phyloP scores from a whole-genome alignment of 768 basidiomycete species.

The Psilocybe tampanensis region DNA sequence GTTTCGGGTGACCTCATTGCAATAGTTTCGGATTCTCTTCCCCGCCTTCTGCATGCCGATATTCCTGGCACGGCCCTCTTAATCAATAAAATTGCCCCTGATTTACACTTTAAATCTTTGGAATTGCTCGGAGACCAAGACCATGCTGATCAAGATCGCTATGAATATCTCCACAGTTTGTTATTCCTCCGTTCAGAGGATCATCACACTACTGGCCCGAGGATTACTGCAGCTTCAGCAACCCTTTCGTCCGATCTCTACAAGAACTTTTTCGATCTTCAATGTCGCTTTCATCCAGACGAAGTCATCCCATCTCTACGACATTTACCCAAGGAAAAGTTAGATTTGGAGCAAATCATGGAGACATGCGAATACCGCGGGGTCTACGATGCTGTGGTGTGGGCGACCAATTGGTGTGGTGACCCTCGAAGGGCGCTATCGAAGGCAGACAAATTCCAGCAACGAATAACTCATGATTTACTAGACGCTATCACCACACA shows the following conservation, averaged over 20 bases:
- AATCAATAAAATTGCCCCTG: conserved; percentile 68
- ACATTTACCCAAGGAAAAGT: conserved; percentile 47
- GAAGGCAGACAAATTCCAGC: conserved; percentile 64
- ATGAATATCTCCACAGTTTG: conserved; percentile 77
- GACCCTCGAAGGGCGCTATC: conserved; percentile 64
- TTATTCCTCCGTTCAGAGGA: conserved; percentile 54
- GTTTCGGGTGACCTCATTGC: conserved; percentile 58
- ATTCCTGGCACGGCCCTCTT: conserved; percentile 71
- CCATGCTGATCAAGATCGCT: conserved; percentile 50
- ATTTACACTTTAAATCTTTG: conserved; percentile 67
- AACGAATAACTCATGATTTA: conserved; percentile 47
- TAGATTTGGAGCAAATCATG: conserved; percentile 60
- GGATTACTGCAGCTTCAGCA: conserved; percentile 34
- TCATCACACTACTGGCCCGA: conserved; percentile 38
- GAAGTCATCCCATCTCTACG: conserved; percentile 65
- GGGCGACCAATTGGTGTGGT: conserved; percentile 72
- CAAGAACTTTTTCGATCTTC: conserved; percentile 68
- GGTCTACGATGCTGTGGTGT: conserved; percentile 79
- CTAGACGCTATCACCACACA: conserved; percentile 35
- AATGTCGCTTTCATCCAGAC: conserved; percentile 70
- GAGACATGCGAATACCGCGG: conserved; percentile 66
- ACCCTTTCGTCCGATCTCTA: conserved; percentile 54
- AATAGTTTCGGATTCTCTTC: conserved; percentile 61
- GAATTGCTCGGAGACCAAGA: conserved; percentile 43
- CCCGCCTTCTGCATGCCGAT: conserved; percentile 61